Base-by-base conservation (phyloP, 176 grass and related monocot genomes). In the Dendrocalamus sinicus region DNA sequence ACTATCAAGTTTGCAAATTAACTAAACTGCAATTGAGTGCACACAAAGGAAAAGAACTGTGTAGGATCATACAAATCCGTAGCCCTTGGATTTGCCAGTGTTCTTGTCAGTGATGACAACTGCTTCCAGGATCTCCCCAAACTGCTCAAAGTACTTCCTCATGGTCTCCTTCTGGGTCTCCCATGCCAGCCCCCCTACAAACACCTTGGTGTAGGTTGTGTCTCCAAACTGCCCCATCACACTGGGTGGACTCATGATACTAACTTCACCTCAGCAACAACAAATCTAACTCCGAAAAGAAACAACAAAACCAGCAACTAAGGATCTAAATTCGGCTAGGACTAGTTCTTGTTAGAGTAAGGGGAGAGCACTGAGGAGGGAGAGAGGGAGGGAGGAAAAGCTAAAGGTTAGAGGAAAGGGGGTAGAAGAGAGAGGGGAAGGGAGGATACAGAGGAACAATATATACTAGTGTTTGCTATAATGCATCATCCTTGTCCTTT, bases 91-190 rank as follows among this genome's bases (percentile, higher is more conserved):
- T 99, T 94, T 96, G 65, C 97, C 94, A 5, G 94, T 89, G 85
- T 94, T 96, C 90, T 99, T 99, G 87, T 99, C 97, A 35, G 92
- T 96, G 86, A 99, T 99, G 72, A 99, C 97, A 63, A 99, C 97
- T 1, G 97, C 97, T 79, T 99, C 97, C 37, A 99, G 72, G 83
- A 99, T 99, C 74, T 96, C 97, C 55, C 97, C 97, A 84, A 99
- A 99, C 87, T 99, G 97, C 79, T 99, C 97, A 61, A 99, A 99
- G 80, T 99, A 94, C 82, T 94, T 92, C 82, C 93, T 88, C 97
- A 99, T 92, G 84, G 92, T 96, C 63, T 99, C 97, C 83, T 89
- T 96, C 72, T 99, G 94, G 3, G 97, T 99, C 91, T 99, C 94
- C 97, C 97, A 99, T 6, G 97, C 97, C 71, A 99, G 79, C 9